phyloP scores from a whole-genome alignment of 2,329 filamentous ascomycete genomes.

The Aspergillus alliaceus region DNA sequence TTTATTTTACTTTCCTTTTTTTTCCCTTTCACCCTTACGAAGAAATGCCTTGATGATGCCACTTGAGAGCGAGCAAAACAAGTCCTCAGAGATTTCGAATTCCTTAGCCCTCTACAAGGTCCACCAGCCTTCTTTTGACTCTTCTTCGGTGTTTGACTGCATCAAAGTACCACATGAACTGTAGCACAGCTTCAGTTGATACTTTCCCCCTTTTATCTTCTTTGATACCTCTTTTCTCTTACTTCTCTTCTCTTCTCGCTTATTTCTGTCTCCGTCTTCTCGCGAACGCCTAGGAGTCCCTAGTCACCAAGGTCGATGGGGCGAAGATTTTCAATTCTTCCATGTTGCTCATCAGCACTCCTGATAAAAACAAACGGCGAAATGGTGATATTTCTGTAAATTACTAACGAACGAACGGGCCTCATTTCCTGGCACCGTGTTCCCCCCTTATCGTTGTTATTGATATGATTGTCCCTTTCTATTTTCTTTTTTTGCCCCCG shows the following conservation, averaged over 20 bases:
- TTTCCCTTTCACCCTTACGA: slow-evolving; percentile 11
- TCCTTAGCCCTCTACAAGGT: too few species aligned
- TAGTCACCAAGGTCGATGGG: background rate
- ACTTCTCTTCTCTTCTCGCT: background rate
- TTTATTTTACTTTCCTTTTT: background rate
- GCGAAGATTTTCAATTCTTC: background rate
- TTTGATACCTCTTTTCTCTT: background rate
- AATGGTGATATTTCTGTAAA: slow-evolving; percentile 26
- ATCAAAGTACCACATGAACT: background rate
- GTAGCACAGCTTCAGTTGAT: background rate
- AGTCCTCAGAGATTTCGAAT: background rate
- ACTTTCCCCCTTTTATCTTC: slow-evolving; percentile 7
- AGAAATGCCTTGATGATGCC: slow-evolving; percentile 13
- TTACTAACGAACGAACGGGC: slow-evolving; percentile 38
- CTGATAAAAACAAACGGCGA: background rate
- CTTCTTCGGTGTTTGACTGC: background rate
- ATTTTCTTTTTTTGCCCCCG: slow-evolving; percentile 20
- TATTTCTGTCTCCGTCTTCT: too few species aligned
- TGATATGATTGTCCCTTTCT: background rate
- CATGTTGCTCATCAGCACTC: background rate
- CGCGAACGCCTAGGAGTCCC: background rate
- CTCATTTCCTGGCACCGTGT: background rate
- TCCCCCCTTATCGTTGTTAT: too few species aligned
- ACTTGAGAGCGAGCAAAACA: slow-evolving; percentile 2
- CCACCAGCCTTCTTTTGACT: background rate